Evolutionary conservation across 768 basidiomycete genomes (phyloP).

Genomic region (Hebeloma cylindrosporum): DNA sequence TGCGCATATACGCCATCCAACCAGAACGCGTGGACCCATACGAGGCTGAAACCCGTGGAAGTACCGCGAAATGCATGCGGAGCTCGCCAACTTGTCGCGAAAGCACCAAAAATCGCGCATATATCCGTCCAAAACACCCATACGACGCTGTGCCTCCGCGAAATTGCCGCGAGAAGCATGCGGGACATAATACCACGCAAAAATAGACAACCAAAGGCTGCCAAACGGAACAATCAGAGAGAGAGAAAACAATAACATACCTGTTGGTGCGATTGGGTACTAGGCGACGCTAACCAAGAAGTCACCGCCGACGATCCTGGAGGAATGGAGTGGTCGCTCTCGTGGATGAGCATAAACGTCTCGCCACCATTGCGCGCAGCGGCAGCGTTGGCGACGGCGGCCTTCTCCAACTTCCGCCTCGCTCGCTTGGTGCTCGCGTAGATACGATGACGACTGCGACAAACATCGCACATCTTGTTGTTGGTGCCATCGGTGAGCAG

Average conservation of each 20-base stretch:
- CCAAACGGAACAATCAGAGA: neutral
- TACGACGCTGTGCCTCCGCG: too few species aligned
- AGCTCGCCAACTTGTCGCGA: too few species aligned
- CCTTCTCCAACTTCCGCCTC: conserved; percentile 52
- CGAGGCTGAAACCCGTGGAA: too few species aligned
- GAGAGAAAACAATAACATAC: too few species aligned
- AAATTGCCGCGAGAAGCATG: too few species aligned
- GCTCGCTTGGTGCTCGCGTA: conserved; percentile 53
- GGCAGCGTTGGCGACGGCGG: conserved; percentile 26
- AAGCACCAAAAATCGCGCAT: too few species aligned
- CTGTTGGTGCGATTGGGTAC: neutral
- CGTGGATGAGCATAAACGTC: neutral
- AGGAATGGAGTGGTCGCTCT: neutral
- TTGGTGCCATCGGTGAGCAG: conserved; percentile 7
- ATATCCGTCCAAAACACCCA: too few species aligned
- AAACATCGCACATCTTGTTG: conserved; percentile 54
- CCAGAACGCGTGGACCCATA: too few species aligned
- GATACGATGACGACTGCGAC: conserved; percentile 48
- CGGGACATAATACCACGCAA: too few species aligned
- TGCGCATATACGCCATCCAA: too few species aligned
- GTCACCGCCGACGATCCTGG: neutral
- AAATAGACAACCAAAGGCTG: neutral
- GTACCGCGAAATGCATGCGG: too few species aligned
- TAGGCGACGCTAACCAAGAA: neutral
- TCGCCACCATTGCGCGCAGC: neutral